Conservation (phyloP, 768 basidiomycete genomes). For the Kwoniella heveanensis region DNA sequence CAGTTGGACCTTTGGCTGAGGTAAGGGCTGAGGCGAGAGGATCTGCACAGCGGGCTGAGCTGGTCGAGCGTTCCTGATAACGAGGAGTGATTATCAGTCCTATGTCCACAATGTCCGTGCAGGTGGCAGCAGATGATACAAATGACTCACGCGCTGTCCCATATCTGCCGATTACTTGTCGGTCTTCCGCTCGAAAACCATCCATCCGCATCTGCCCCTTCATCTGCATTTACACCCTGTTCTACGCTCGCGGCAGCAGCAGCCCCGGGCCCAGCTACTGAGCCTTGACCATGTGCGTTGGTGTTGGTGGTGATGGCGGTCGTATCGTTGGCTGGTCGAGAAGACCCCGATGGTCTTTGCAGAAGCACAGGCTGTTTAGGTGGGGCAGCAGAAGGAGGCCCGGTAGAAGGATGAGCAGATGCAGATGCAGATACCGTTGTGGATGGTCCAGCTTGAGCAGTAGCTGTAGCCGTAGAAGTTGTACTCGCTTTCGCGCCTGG, state of each 20-base stretch:
- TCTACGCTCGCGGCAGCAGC: neutral
- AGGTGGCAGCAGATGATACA: neutral
- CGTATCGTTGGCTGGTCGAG: neutral
- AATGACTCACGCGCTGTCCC: constrained; percentile 42
- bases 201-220: constrained; percentile 26
- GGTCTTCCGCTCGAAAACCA: constrained; percentile 31
- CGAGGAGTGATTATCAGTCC: neutral
- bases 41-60: constrained; percentile 15
- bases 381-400: neutral
- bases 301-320: too few species aligned
- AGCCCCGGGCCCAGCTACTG: neutral
- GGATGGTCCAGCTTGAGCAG: neutral
- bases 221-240: neutral
- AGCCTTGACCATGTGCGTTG: too few species aligned
- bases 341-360: neutral
- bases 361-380: constrained; percentile 3
- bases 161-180: constrained; percentile 34
- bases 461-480: neutral
- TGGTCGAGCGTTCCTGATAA: constrained; percentile 13
- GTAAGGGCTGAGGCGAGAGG: constrained; percentile 16
- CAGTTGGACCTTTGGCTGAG: constrained; percentile 21
- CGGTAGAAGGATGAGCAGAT: neutral
- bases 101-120: neutral
- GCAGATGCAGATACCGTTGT: neutral
- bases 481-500: too few species aligned